Conservation (phyloP, 768 basidiomycete genomes). For the Neoboletus magnificus region DNA sequence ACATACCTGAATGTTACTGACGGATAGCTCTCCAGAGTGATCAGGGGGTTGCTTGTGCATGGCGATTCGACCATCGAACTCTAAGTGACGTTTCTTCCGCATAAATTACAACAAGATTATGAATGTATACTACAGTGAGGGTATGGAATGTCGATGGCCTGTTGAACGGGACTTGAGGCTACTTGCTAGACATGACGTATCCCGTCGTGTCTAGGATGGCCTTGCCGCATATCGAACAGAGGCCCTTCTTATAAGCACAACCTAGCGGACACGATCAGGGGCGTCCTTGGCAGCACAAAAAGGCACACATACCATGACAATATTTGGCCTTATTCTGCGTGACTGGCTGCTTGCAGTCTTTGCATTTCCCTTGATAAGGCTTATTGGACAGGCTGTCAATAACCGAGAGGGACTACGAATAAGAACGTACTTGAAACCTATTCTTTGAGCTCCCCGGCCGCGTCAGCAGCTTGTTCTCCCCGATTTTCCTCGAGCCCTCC, state of each 20-base stretch:
- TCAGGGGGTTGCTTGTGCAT: background rate
- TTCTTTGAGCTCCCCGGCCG: constrained; percentile 72
- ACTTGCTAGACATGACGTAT: constrained; percentile 86
- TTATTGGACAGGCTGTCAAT: constrained; percentile 26
- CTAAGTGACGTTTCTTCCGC: background rate
- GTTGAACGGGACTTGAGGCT: constrained; percentile 8
- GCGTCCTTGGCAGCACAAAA: constrained; percentile 2
- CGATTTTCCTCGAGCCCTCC: constrained; percentile 75
- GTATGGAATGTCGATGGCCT: constrained; percentile 14
- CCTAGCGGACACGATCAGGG: constrained; percentile 41
- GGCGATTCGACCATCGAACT: background rate
- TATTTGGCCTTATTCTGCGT: constrained; percentile 89
- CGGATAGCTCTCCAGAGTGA: background rate
- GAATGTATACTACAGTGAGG: constrained; percentile 18
- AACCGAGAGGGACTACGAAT: constrained; percentile 12
- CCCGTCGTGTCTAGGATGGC: constrained; percentile 79
- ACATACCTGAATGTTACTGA: background rate
- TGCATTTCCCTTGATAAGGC: constrained; percentile 87
- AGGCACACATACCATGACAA: constrained; percentile 65
- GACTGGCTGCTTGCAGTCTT: constrained; percentile 79
- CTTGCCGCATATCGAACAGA: constrained; percentile 87
- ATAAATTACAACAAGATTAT: constrained; percentile 12
- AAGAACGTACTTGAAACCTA: constrained; percentile 62
- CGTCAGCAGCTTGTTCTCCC: constrained; percentile 78
- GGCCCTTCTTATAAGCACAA: constrained; percentile 83